These are phyloP conservation scores for Lentinula detonsa DNA, from an alignment of 768 basidiomycete species.

Conservation along the genomic window DNA sequence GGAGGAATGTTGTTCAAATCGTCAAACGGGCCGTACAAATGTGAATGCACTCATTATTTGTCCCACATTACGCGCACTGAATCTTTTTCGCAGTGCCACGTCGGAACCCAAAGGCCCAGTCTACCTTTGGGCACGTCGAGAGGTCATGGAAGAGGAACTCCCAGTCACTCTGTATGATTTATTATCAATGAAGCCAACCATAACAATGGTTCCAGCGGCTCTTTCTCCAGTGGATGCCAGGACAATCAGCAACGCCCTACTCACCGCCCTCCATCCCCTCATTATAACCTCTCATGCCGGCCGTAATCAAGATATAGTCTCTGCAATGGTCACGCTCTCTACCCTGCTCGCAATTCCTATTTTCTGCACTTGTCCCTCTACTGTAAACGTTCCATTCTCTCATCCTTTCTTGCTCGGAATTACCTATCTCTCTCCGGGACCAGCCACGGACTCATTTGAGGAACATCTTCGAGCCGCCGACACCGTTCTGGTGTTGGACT, in stretches of 20 bases:
- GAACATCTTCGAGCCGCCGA: slow-evolving; percentile 49
- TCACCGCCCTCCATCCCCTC: slow-evolving; percentile 46
- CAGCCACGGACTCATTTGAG: slow-evolving; percentile 22
- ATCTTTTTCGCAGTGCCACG: slow-evolving; percentile 38
- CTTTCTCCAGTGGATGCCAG: slow-evolving; percentile 33
- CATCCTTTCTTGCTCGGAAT: slow-evolving; percentile 50
- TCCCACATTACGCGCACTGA: not conserved
- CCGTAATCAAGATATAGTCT: slow-evolving; percentile 42
- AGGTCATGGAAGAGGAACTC: slow-evolving; percentile 62
- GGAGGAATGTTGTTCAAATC: slow-evolving; percentile 42
- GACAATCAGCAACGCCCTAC: slow-evolving; percentile 42
- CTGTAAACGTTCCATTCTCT: slow-evolving; percentile 49
- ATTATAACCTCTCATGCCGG: slow-evolving; percentile 63
- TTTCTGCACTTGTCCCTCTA: slow-evolving; percentile 42
- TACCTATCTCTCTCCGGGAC: slow-evolving; percentile 41
- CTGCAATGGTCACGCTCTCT: slow-evolving; percentile 41
- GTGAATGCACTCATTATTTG: slow-evolving; percentile 24
- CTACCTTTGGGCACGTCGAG: slow-evolving; percentile 70
- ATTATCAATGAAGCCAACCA: slow-evolving; percentile 35
- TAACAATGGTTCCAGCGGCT: slow-evolving; percentile 41
- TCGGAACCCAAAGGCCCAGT: slow-evolving; percentile 70
- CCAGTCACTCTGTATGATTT: slow-evolving; percentile 28
- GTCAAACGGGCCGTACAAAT: slow-evolving; percentile 60
- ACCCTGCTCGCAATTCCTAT: slow-evolving; percentile 49
- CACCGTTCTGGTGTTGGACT: slow-evolving; percentile 59